These are phyloP conservation scores for Microcos paniculata DNA, from an alignment of 345 rosid genomes.

Conservation along the genomic window DNA sequence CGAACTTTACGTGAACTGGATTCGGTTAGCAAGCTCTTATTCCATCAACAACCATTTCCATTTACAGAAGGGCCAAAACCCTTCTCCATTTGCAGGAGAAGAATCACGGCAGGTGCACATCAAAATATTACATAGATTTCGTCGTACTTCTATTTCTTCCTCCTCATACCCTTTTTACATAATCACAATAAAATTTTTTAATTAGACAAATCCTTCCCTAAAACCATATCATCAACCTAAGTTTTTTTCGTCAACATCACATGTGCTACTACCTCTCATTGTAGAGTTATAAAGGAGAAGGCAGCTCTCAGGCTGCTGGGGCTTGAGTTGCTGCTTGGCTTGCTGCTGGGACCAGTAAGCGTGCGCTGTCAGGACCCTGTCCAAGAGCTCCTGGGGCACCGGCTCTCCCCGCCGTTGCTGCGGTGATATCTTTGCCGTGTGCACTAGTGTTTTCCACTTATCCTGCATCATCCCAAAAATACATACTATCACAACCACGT, in stretches of 20 bases:
- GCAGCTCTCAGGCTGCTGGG: slow-evolving; percentile 48
- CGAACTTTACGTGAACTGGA: not conserved
- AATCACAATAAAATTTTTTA: slow-evolving; percentile 23
- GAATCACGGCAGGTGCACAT: slow-evolving; percentile 15
- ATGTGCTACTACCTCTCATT: not conserved
- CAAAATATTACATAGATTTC: slow-evolving; percentile 29
- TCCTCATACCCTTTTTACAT: slow-evolving; percentile 27
- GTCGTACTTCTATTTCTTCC: slow-evolving; percentile 15
- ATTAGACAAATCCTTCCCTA: slow-evolving; percentile 15
- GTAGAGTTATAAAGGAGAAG: slow-evolving; percentile 42
- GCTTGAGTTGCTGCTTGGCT: slow-evolving; percentile 68
- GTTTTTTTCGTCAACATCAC: slow-evolving; percentile 10
- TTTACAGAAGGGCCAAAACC: slow-evolving; percentile 44
- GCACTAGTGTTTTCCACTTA: slow-evolving; percentile 97
- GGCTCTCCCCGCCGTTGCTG: slow-evolving; percentile 99
- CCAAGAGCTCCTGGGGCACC: slow-evolving; percentile 92
- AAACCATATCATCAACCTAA: slow-evolving; percentile 13
- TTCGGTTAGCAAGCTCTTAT: slow-evolving; percentile 39
- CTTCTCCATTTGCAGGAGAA: slow-evolving; percentile 23
- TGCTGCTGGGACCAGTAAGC: slow-evolving; percentile 96
- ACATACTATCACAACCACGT: not conserved
- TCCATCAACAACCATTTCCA: slow-evolving; percentile 38
- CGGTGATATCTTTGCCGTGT: slow-evolving; percentile 95
- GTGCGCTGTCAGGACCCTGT: slow-evolving; percentile 82
- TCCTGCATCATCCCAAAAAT: slow-evolving; percentile 48